phyloP scores from a whole-genome alignment of 768 basidiomycete genomes.

The Lepiota subincarnata region DNA sequence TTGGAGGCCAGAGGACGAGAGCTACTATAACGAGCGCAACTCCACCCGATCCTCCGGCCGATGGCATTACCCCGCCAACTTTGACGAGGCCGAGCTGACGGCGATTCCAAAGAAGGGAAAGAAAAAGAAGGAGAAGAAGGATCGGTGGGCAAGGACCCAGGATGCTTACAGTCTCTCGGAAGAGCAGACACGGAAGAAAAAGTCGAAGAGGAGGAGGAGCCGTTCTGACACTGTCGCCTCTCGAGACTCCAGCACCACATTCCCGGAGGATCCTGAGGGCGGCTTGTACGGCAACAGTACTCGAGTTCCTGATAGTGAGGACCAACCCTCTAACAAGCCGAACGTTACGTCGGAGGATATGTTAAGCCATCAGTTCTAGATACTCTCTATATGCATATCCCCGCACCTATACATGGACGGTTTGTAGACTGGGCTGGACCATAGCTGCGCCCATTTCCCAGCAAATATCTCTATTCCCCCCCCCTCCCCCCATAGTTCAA shows the following conservation, averaged over 20 bases:
- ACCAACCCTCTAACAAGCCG: slow-evolving; percentile 13
- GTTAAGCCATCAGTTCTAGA: slow-evolving; percentile 65
- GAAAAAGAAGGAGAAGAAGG: slow-evolving; percentile 80
- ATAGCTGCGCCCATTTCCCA: not conserved
- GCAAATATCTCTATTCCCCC: not conserved
- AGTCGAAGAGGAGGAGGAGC: slow-evolving; percentile 64
- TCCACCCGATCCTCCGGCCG: slow-evolving; percentile 46
- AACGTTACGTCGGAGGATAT: slow-evolving; percentile 42
- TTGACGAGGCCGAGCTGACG: slow-evolving; percentile 53
- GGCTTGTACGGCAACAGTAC: slow-evolving; percentile 51
- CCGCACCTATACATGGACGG: not conserved
- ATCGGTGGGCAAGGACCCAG: slow-evolving; percentile 83
- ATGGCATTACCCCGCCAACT: slow-evolving; percentile 87
- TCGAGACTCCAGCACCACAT: slow-evolving; percentile 42
- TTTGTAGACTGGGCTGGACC: not conserved
- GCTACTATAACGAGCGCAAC: slow-evolving; percentile 56
- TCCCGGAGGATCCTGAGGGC: slow-evolving; percentile 72
- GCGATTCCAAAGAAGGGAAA: slow-evolving; percentile 39
- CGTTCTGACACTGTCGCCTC: slow-evolving; percentile 36
- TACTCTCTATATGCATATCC: not conserved
- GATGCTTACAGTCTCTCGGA: slow-evolving; percentile 67
- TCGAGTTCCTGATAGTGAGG: slow-evolving; percentile 13
- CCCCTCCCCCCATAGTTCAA: too few species aligned
- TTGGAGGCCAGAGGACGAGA: slow-evolving; percentile 76
- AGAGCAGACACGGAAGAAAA: slow-evolving; percentile 42